Percentiles rank a stretch among this genome's conserved stretches.
These are phyloP conservation scores for Mortierella sp. DNA, from an alignment of 371 early-diverging fungal species.

Conservation along the genomic window DNA sequence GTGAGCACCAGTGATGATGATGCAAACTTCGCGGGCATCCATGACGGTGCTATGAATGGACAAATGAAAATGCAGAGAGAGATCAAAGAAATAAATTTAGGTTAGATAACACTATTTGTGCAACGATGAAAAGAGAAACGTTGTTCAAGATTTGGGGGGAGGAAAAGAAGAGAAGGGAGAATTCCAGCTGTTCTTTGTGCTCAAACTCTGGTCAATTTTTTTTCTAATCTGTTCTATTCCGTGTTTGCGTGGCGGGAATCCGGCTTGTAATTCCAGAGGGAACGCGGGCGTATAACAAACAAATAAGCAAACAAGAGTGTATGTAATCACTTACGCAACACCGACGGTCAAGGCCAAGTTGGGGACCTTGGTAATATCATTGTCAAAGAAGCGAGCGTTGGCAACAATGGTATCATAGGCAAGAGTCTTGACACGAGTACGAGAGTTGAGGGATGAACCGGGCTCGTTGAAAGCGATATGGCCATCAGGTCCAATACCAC, in stretches of 20 bases:
- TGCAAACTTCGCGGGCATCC: conserved; percentile 88
- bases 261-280: too few species aligned
- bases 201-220: neutral
- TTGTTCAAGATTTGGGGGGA: too few species aligned
- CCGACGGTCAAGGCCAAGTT: conserved; percentile 92
- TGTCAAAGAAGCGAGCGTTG: conserved; percentile 90
- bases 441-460: conserved; percentile 87
- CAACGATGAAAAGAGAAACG: conserved; percentile 3
- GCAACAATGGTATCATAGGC: conserved; percentile 94
- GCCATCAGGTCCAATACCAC: conserved; percentile 92
- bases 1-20: conserved; percentile 90
- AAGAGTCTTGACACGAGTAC: conserved; percentile 90
- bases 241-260: too few species aligned
- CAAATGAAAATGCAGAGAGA: neutral
- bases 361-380: conserved; percentile 89
- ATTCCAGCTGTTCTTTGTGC: neutral
- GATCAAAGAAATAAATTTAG: conserved; percentile 3
- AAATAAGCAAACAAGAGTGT: too few species aligned
- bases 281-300: too few species aligned
- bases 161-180: neutral
- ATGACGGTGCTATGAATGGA: conserved; percentile 76
- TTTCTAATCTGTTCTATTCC: neutral
- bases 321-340: conserved; percentile 71
- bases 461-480: conserved; percentile 95
- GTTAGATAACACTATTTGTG: conserved; percentile 27